Evolutionary conservation across 179 eudicot genomes (phyloP).

Genomic region (Camellia oleifera): DNA sequence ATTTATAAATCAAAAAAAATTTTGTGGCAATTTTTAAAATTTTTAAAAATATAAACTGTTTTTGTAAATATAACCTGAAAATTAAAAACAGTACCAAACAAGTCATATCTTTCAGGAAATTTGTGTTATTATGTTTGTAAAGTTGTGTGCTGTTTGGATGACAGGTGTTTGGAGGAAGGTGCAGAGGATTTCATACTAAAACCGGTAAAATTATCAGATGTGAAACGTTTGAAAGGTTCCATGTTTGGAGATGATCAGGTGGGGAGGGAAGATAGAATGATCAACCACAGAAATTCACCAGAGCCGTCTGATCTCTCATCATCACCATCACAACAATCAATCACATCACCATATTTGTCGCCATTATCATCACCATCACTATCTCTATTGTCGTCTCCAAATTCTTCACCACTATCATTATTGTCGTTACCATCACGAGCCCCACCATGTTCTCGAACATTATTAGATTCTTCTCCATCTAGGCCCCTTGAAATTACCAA

Average conservation of each 20-base stretch:
- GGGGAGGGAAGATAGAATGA: constrained; percentile 18
- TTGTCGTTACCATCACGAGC: too few species aligned
- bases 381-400: constrained; percentile 12
- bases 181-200: constrained; percentile 87
- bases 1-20: too few species aligned
- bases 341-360: constrained; percentile 25
- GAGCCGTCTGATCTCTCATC: constrained; percentile 41
- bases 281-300: constrained; percentile 59
- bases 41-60: too few species aligned
- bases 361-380: constrained; percentile 2
- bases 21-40: too few species aligned
- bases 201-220: constrained; percentile 78
- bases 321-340: constrained; percentile 26
- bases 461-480: neutral
- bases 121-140: too few species aligned
- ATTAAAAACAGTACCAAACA: too few species aligned
- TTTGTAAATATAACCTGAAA: too few species aligned
- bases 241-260: constrained; percentile 56
- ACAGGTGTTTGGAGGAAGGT: constrained; percentile 78
- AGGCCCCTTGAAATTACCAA: constrained; percentile 21
- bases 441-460: too few species aligned
- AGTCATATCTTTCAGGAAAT: too few species aligned
- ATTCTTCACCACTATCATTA: constrained; percentile 9
- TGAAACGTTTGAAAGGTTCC: constrained; percentile 60
- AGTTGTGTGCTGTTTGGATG: too few species aligned